Conservation (phyloP, 441 rosid genomes). For the Arabidopsis hybrid region DNA sequence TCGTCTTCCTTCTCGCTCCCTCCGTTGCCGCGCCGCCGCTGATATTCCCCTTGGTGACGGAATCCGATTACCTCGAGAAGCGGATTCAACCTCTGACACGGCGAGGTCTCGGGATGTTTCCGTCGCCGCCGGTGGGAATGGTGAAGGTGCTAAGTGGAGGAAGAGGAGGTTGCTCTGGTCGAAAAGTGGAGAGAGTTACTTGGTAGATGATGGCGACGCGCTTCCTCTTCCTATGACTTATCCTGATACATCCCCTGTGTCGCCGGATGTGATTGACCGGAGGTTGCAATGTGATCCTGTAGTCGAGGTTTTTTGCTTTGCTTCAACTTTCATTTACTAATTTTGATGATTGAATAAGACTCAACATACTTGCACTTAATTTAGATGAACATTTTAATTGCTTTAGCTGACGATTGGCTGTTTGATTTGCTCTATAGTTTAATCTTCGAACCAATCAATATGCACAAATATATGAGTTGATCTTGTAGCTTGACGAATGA, state of each 20-base stretch:
- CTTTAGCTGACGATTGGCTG: too few relatives aligned
- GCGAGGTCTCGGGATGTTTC: conserved; percentile 45
- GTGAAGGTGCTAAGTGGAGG: conserved; percentile 54
- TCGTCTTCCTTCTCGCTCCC: conserved; percentile 45
- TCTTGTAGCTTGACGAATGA: neutral
- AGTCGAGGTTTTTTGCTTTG: conserved; percentile 50
- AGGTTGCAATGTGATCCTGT: conserved; percentile 77
- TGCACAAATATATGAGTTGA: conserved; percentile 1
- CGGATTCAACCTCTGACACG: conserved; percentile 47
- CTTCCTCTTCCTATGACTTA: conserved; percentile 97
- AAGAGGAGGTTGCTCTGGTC: conserved; percentile 82
- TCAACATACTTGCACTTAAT: neutral
- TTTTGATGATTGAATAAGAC: conserved; percentile 26
- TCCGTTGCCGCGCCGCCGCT: conserved; percentile 67
- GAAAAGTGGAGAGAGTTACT: conserved; percentile 76
- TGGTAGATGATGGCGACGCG: conserved; percentile 68
- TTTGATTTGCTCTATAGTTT: neutral
- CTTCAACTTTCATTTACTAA: conserved; percentile 4
- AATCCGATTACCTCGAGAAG: conserved; percentile 50
- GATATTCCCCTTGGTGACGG: conserved; percentile 59
- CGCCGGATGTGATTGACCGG: conserved; percentile 74
- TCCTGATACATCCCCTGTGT: conserved; percentile 79
- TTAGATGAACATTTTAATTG: too few relatives aligned
- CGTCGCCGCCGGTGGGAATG: conserved; percentile 44
- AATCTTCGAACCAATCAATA: conserved; percentile 4